These are phyloP conservation scores for Eucalyptus regnans DNA, from an alignment of 345 rosid genomes.

Conservation along the genomic window DNA sequence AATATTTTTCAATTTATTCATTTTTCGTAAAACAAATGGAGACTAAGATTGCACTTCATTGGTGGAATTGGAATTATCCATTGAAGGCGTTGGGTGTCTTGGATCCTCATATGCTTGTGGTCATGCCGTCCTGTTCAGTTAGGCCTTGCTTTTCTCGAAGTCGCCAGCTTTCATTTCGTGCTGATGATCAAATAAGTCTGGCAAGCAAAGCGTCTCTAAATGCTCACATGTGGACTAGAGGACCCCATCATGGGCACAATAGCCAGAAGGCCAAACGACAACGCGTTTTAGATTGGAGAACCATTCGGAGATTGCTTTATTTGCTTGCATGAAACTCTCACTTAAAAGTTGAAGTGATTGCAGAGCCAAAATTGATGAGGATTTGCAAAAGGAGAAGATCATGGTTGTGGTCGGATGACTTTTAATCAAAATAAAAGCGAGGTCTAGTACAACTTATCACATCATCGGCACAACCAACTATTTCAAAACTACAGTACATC, in stretches of 20 bases:
- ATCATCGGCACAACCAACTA: not conserved
- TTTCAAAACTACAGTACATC: not conserved
- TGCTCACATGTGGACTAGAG: not conserved
- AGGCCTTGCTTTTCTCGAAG: not conserved
- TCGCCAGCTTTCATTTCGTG: not conserved
- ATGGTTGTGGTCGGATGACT: not conserved
- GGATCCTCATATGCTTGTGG: not conserved
- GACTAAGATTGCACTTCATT: not conserved
- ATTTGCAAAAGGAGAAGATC: not conserved
- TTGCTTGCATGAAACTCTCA: not conserved
- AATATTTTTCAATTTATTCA: too few species aligned
- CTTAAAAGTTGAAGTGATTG: not conserved
- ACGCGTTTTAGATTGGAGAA: constrained; percentile 3
- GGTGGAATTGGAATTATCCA: not conserved
- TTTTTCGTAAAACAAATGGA: too few species aligned
- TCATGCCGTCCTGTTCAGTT: not conserved
- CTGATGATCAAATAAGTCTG: not conserved
- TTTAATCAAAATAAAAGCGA: not conserved
- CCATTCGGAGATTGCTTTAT: not conserved
- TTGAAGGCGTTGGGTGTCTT: not conserved
- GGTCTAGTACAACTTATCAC: not conserved
- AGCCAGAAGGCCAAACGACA: constrained; percentile 5
- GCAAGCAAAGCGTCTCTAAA: not conserved
- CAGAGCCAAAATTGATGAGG: not conserved
- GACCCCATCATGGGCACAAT: constrained; percentile 5